phyloP scores from a whole-genome alignment of 129 eudicot species.

The Rutidosis leptorrhynchoides region DNA sequence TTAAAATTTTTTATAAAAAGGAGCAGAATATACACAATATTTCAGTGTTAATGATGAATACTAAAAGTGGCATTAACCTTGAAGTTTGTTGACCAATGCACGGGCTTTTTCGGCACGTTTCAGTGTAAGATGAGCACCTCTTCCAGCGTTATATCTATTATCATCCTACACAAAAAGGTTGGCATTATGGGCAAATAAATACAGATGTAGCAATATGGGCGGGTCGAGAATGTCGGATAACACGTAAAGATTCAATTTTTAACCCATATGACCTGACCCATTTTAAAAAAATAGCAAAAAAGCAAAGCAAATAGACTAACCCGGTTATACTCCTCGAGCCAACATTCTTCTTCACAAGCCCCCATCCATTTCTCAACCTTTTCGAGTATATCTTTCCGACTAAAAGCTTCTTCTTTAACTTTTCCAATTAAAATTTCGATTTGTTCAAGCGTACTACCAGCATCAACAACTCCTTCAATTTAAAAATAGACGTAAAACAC shows the following conservation, averaged over 20 bases:
- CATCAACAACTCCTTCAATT: constrained; percentile 72
- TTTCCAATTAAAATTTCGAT: constrained; percentile 70
- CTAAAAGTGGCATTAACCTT: constrained; percentile 48
- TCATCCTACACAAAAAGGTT: constrained; percentile 55
- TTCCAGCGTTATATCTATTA: constrained; percentile 83
- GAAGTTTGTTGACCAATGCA: constrained; percentile 74
- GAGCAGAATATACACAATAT: neutral
- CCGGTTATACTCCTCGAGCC: constrained; percentile 96
- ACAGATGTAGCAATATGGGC: neutral
- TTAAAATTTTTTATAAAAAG: neutral
- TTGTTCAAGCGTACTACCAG: constrained; percentile 78
- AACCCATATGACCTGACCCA: neutral
- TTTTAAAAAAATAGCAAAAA: neutral
- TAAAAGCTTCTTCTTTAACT: constrained; percentile 85
- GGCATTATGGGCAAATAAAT: neutral
- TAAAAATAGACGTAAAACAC: neutral
- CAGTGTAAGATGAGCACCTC: constrained; percentile 91
- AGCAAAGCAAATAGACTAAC: constrained; percentile 29
- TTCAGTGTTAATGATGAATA: neutral
- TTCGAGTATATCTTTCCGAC: constrained; percentile 89
- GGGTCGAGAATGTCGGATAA: neutral
- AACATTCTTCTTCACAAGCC: constrained; percentile 87
- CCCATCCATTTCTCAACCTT: constrained; percentile 82
- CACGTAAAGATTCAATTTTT: neutral
- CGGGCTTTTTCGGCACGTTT: constrained; percentile 99